Conservation (phyloP, 2,329 filamentous ascomycete species). For the Colletotrichum cereale region DNA sequence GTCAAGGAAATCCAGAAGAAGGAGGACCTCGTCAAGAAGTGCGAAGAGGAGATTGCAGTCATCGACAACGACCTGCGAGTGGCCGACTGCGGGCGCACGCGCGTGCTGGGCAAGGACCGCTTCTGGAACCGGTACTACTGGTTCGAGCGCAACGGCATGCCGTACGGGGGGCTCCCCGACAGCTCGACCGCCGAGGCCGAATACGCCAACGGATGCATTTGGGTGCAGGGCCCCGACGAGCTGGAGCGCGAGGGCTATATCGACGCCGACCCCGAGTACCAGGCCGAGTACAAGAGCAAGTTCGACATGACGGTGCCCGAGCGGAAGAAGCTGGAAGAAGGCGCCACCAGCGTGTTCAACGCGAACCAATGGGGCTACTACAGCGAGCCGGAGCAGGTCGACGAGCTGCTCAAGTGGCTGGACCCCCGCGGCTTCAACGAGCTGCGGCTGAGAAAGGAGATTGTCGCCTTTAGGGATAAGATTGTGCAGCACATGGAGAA, state of each 20-base stretch:
- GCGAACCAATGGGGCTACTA: slow-evolving; percentile 93
- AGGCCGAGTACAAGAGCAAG: slow-evolving; percentile 80
- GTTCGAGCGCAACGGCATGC: slow-evolving; percentile 99
- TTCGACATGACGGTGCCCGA: slow-evolving; percentile 88
- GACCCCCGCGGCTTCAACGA: slow-evolving; percentile 90
- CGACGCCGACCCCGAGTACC: slow-evolving; percentile 77
- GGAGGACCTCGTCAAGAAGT: slow-evolving; percentile 81
- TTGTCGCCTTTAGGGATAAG: slow-evolving; percentile 79
- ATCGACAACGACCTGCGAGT: slow-evolving; percentile 94
- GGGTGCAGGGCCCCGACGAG: slow-evolving; percentile 95
- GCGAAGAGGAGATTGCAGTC: slow-evolving; percentile 86
- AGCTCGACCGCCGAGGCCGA: slow-evolving; percentile 89
- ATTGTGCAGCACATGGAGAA: slow-evolving; percentile 86
- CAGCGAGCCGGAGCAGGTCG: slow-evolving; percentile 82
- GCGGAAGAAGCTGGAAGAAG: slow-evolving; percentile 89
- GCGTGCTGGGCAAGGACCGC: slow-evolving; percentile 90
- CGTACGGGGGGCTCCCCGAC: slow-evolving; percentile 86
- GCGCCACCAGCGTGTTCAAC: slow-evolving; percentile 79
- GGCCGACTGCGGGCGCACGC: slow-evolving; percentile 91
- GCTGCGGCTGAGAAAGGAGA: slow-evolving; percentile 87
- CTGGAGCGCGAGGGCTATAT: slow-evolving; percentile 89
- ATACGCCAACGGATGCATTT: slow-evolving; percentile 95
- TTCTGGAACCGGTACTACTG: slow-evolving; percentile 99
- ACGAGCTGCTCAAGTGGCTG: slow-evolving; percentile 87
- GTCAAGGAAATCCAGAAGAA: slow-evolving; percentile 91